These are phyloP conservation scores for Basipetospora sp. DNA, from an alignment of 2,329 filamentous ascomycete species.

Conservation along the genomic window DNA sequence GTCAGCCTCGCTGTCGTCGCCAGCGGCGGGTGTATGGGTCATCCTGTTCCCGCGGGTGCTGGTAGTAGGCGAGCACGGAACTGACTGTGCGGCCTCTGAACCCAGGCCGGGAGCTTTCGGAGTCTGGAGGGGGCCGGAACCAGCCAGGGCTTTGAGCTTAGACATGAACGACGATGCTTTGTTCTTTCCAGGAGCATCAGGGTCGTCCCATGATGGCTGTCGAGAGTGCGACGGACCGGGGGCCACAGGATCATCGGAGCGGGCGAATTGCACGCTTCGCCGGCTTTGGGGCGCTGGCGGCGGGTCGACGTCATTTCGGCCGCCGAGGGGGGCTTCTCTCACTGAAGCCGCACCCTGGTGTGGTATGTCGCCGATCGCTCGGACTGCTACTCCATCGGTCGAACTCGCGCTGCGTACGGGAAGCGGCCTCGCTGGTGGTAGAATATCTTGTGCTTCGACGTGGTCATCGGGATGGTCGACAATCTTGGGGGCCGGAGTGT, in stretches of 20 bases:
- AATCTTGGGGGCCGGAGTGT: neutral
- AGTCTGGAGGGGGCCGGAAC: constrained; percentile 31
- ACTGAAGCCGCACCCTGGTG: too few species aligned
- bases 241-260: constrained; percentile 36
- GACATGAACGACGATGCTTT: constrained; percentile 57
- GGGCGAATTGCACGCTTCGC: constrained; percentile 64
- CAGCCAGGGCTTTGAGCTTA: constrained; percentile 61
- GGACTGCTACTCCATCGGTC: too few species aligned
- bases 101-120: constrained; percentile 14
- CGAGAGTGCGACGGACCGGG: constrained; percentile 38
- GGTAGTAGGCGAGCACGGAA: constrained; percentile 32
- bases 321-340: too few species aligned
- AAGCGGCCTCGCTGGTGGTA: constrained; percentile 2
- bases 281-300: constrained; percentile 4
- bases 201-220: constrained; percentile 52
- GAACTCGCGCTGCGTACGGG: neutral
- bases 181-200: constrained; percentile 43
- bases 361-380: too few species aligned
- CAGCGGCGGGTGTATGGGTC: constrained; percentile 33
- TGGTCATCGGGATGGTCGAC: neutral
- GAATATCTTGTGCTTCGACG: neutral
- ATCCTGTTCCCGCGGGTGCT: constrained; percentile 20
- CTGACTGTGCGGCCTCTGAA: constrained; percentile 24
- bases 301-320: neutral
- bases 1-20: constrained; percentile 56